A percentile compares a stretch with the other conserved stretches of the same genome.
Evolutionary conservation across 306 rosid species (phyloP).

Genomic region (Malus fusca): DNA sequence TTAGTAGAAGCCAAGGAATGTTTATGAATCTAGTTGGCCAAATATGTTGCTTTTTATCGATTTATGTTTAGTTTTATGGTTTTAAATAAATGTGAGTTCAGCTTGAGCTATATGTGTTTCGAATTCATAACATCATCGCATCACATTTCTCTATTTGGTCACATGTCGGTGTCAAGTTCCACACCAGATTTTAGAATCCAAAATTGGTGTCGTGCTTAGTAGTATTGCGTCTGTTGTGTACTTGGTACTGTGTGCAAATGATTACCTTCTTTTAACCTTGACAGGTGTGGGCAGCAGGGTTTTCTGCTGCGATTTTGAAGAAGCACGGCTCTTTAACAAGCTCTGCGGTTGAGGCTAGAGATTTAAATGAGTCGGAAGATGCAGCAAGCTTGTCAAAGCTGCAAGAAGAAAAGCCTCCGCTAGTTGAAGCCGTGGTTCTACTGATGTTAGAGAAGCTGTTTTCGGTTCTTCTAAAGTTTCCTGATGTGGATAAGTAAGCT

Average conservation of each 20-base stretch:
- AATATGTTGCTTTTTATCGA: background rate
- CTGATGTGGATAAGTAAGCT: constrained; percentile 54
- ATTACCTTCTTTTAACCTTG: background rate
- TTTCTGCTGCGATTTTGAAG: constrained; percentile 67
- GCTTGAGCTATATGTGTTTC: background rate
- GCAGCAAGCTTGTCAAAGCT: constrained; percentile 24
- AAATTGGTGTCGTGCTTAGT: background rate
- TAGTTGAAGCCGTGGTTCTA: constrained; percentile 43
- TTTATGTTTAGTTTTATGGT: background rate
- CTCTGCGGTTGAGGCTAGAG: constrained; percentile 14
- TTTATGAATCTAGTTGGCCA: background rate
- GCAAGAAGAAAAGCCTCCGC: constrained; percentile 38
- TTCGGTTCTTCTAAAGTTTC: constrained; percentile 47
- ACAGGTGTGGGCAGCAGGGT: constrained; percentile 97
- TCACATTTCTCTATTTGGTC: background rate
- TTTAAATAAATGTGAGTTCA: background rate
- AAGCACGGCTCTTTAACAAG: constrained; percentile 44
- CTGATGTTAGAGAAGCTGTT: constrained; percentile 54
- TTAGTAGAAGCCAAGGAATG: background rate
- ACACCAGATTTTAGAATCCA: background rate
- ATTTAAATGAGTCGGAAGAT: constrained; percentile 17
- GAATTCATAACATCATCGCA: background rate
- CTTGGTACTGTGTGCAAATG: background rate
- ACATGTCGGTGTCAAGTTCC: background rate
- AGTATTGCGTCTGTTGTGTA: no score